Evolutionary conservation across 164 flowering plant species (phyloP).

Genomic region (Cinnamomum chago): DNA sequence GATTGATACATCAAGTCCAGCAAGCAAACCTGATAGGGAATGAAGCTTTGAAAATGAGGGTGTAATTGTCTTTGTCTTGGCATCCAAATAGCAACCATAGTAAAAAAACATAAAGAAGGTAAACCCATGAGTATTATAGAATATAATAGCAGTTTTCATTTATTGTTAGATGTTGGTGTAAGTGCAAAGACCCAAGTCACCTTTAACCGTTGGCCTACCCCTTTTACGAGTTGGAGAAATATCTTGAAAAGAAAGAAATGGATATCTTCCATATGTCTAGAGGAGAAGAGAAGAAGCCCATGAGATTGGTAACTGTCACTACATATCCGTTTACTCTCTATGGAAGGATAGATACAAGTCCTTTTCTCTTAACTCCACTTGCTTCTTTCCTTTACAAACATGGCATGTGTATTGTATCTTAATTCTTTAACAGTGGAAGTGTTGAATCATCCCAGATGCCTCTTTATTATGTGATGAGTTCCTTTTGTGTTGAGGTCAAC

Average conservation of each 20-base stretch:
- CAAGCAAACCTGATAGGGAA: too few relatives aligned
- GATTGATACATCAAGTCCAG: too few relatives aligned
- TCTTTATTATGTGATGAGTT: neutral
- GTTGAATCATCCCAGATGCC: too few relatives aligned
- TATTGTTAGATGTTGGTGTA: neutral
- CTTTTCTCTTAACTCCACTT: constrained; percentile 2
- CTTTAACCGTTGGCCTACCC: constrained; percentile 19
- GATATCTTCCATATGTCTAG: constrained; percentile 3
- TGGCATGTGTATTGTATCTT: neutral
- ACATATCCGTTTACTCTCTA: neutral
- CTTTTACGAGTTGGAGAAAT: constrained; percentile 1
- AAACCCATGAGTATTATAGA: neutral
- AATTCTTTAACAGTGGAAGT: too few relatives aligned
- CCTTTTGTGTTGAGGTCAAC: too few relatives aligned
- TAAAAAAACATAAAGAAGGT: too few relatives aligned
- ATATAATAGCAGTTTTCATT: neutral
- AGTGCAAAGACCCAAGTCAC: neutral
- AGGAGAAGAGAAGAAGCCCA: neutral
- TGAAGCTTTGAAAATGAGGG: neutral
- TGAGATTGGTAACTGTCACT: constrained; percentile 5
- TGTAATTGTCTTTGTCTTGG: neutral
- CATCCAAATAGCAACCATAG: neutral
- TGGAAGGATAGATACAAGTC: constrained; percentile 4
- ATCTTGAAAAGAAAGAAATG: constrained; percentile 6
- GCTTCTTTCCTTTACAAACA: neutral